A percentile compares a stretch with the other conserved stretches of the same genome.
These are phyloP conservation scores for Caryopteris hybrid DNA, from an alignment of 305 asterid genomes.

Conservation along the genomic window DNA sequence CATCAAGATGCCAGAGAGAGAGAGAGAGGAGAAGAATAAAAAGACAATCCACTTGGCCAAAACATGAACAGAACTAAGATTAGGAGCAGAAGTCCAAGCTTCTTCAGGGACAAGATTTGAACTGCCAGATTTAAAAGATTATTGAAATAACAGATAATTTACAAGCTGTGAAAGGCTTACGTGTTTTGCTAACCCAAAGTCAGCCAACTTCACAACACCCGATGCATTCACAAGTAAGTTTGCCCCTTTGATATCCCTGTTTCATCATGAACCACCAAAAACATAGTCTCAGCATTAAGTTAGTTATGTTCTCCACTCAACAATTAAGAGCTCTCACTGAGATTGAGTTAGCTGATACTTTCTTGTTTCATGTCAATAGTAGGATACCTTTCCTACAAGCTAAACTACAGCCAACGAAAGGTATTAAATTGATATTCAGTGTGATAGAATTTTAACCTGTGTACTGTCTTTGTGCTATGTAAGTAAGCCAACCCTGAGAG, in stretches of 20 bases:
- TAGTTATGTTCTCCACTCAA: background rate
- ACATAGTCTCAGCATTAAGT: background rate
- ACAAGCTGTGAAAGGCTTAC: constrained; percentile 41
- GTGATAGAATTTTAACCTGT: too few species aligned
- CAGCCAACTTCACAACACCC: constrained; percentile 89
- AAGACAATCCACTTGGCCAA: background rate
- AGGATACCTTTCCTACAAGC: background rate
- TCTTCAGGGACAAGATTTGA: background rate
- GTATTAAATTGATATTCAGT: too few species aligned
- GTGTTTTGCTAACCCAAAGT: constrained; percentile 90
- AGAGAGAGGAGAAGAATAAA: background rate
- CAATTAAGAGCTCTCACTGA: background rate
- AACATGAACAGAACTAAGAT: too few species aligned
- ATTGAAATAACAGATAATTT: background rate
- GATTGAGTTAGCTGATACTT: background rate
- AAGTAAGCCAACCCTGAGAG: constrained; percentile 81
- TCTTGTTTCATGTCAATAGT: background rate
- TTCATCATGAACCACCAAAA: constrained; percentile 14
- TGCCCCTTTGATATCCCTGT: constrained; percentile 95
- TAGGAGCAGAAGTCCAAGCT: background rate
- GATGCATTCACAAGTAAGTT: constrained; percentile 82
- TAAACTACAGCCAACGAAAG: background rate
- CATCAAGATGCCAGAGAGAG: background rate
- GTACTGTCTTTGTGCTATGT: constrained; percentile 71
- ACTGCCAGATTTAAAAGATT: background rate